Evolutionary conservation across 176 grass and related monocot species (phyloP).

Genomic region (Tillandsia leiboldiana): DNA sequence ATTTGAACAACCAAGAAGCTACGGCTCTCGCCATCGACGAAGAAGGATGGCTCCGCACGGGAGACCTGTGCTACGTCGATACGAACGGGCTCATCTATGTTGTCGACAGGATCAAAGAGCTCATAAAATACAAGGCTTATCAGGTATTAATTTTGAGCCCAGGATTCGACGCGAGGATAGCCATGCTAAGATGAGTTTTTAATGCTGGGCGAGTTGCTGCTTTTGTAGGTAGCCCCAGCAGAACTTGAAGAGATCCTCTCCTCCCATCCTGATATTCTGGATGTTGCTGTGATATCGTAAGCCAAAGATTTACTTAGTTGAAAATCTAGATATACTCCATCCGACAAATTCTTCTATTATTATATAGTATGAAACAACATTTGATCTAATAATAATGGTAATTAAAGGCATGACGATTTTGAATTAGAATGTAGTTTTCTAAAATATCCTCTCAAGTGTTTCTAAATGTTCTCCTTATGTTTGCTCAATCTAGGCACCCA

Average conservation of each 20-base stretch:
- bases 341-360: too few relatives aligned
- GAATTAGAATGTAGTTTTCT: too few relatives aligned
- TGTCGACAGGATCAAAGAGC: slow-evolving; percentile 49
- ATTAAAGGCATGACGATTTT: too few relatives aligned
- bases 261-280: slow-evolving; percentile 23
- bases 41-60: slow-evolving; percentile 38
- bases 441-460: too few relatives aligned
- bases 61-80: slow-evolving; percentile 45
- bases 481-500: slow-evolving; percentile 29
- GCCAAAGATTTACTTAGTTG: not conserved
- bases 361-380: too few relatives aligned
- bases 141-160: slow-evolving; percentile 20
- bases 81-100: slow-evolving; percentile 26
- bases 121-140: slow-evolving; percentile 58
- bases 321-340: too few relatives aligned
- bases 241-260: slow-evolving; percentile 41
- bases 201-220: not conserved
- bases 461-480: not conserved
- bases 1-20: slow-evolving; percentile 35
- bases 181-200: not conserved
- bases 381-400: too few relatives aligned
- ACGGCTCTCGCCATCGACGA: slow-evolving; percentile 23
- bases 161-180: not conserved
- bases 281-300: slow-evolving; percentile 41
- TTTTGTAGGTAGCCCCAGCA: slow-evolving; percentile 33